Evolutionary conservation across 2,329 filamentous ascomycete genomes (phyloP), one percentile per base, ranked within the genome.

Genomic region (Xylariaceae sp.): DNA sequence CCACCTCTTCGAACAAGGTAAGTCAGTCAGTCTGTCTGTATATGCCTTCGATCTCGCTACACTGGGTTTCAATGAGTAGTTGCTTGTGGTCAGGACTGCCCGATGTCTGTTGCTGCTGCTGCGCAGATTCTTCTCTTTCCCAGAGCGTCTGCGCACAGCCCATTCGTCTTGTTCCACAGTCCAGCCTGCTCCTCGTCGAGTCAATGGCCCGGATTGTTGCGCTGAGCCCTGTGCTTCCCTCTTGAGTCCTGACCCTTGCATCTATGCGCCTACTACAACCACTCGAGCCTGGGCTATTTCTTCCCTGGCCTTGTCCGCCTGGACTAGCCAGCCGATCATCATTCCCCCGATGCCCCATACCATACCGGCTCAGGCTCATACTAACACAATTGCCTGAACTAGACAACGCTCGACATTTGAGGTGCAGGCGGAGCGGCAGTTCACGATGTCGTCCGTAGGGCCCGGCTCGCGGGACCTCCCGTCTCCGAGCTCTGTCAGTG

Each of bases 321-420:
- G 13, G 30, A 51, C 49, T 34, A 50, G 13, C 48, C 9, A n/a
- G 37, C 11, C 8, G 37, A 41, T 57, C 17, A 30, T 30, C 23
- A 30, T 30, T 30, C 23, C 23, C 23, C 5, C 23, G 23, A 30
- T 30, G 23, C 23, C 23, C 23, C 23, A 30, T 30, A 30, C 23
- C 23, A 5, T 30, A 30, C 23, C 23, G 23, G 23, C 23, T 30
- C 23, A 30, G 15, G 47, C 34, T 5, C 53, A 58, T 67, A 67
- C 74, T 77, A 69, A 77, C 69, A 74, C 71, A 68, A 61, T 71
- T 54, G 65, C 70, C 52, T 61, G 57, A 56, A 58, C 57, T 58
- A 75, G 72, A 60, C 72, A 70, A 60, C 62, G 55, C 47, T 60
- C 56, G 3, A 61, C 59, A 60, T 65, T 66, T 49, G 61, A 58